Evolutionary conservation across 371 early-diverging fungal species (phyloP), one percentile per base, ranked within the genome.

Genomic region (Mortierella polycephala): DNA sequence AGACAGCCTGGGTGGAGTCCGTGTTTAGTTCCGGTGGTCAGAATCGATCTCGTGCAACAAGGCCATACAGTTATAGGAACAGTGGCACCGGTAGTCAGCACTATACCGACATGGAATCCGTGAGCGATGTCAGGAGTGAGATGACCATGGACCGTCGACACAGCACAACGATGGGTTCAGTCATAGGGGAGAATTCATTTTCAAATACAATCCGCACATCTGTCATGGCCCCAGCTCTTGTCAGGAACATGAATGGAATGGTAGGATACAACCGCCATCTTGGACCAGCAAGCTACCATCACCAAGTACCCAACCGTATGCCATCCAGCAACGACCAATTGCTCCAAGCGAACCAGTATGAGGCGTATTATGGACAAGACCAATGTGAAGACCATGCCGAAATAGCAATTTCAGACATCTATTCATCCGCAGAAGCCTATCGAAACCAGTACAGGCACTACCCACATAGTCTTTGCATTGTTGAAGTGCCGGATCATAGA

Each of bases 1-100:
- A 68, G 2, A 59, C 68, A 8, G 64, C 68, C 1, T 67, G 71
- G 68, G 67, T 67, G n/a, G 62, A 67, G 8, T 60, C 68, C 10
- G 70, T 62, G 40, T 64, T 68, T 64, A 65, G 61, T 3, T 20
- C 53, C 4, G 18, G 51, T 14, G 39, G 57, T 14, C 50, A 42
- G 7, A 37, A 37, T 13, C 57, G 50, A 40, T 23, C 30, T 9
- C 45, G 37, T 5, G 18, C 20, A 18, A 21, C 21, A 18, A 41
- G 46, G 0, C 42, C 62, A 2, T 23, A 62, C 57, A 42, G n/a
- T 18, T 57, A 56, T 21, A 45, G 54, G 39, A 20, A 57, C 9
- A 56, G 30, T 20, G 52, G 21, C 6, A 45, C 39, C 47, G 39
- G 42, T 23, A 58, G 47, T 11, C 14, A 18, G 40, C 57, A 37